Conservation (phyloP, 345 rosid species). For the Adansonia digitata region DNA sequence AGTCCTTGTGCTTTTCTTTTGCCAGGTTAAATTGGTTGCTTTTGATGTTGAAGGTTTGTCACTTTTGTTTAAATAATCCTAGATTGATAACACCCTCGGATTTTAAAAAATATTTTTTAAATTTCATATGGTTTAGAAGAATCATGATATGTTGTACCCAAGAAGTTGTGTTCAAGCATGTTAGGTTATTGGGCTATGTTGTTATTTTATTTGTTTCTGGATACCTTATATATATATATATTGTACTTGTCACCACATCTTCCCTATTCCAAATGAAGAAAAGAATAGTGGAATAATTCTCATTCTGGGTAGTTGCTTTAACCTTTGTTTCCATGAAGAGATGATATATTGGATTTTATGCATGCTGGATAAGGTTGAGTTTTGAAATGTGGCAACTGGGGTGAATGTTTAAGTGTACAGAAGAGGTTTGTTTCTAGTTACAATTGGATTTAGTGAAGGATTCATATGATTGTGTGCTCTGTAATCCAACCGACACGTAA, state of each 20-base stretch:
- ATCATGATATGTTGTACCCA: background rate
- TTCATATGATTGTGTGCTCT: background rate
- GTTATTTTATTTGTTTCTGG: background rate
- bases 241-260: background rate
- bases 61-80: background rate
- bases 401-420: constrained; percentile 22
- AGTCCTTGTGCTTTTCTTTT: background rate
- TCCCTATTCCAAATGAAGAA: background rate
- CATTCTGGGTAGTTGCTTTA: background rate
- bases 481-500: constrained; percentile 6
- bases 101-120: background rate
- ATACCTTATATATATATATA: background rate
- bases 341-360: constrained; percentile 4
- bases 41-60: background rate
- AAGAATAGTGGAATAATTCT: background rate
- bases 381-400: constrained; percentile 15
- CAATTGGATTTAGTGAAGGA: background rate
- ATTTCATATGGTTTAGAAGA: background rate
- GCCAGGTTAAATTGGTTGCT: background rate
- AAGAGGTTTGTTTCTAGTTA: constrained; percentile 24
- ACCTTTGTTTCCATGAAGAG: background rate
- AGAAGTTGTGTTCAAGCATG: background rate
- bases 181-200: background rate
- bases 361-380: constrained; percentile 20
- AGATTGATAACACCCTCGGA: background rate